Conservation (phyloP, 1,284 basidiomycete species). For the Cystobasidium sp. region DNA sequence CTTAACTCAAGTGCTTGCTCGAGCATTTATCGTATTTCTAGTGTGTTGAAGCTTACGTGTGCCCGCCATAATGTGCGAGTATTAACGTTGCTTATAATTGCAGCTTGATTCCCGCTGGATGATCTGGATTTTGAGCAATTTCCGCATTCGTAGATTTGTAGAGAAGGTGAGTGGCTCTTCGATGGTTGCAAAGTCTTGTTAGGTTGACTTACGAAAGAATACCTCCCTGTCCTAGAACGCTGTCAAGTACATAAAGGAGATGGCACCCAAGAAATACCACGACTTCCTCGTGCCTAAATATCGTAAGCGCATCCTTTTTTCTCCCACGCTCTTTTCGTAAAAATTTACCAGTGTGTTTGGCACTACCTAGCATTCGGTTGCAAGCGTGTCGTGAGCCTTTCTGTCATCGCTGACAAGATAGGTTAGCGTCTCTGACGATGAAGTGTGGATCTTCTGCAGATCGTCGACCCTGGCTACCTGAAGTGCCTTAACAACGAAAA, state of each 20-base stretch:
- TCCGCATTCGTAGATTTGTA: constrained; percentile 21
- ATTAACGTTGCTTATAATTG: too few relatives aligned
- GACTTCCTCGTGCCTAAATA: constrained; percentile 50
- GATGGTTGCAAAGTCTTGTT: neutral
- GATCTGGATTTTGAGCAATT: constrained; percentile 45
- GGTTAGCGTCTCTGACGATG: too few relatives aligned
- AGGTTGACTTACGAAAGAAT: too few relatives aligned
- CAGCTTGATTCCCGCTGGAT: constrained; percentile 42
- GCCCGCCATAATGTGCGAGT: too few relatives aligned
- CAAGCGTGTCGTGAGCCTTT: constrained; percentile 35
- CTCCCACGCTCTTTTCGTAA: neutral
- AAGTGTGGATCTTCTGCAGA: too few relatives aligned
- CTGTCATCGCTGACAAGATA: too few relatives aligned
- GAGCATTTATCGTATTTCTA: constrained; percentile 11
- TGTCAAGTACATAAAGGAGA: constrained; percentile 46
- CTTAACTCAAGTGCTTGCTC: neutral
- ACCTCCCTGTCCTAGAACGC: neutral
- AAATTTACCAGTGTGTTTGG: neutral
- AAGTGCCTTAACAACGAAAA: constrained; percentile 38
- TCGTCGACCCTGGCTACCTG: constrained; percentile 45
- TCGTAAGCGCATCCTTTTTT: constrained; percentile 14
- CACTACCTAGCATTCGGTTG: constrained; percentile 17
- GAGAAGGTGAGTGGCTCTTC: constrained; percentile 19
- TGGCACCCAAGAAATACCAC: constrained; percentile 51
- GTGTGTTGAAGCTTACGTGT: constrained; percentile 2